Evolutionary conservation across 2,329 filamentous ascomycete genomes (phyloP).

Genomic region (Hymenoscyphus infarciens): DNA sequence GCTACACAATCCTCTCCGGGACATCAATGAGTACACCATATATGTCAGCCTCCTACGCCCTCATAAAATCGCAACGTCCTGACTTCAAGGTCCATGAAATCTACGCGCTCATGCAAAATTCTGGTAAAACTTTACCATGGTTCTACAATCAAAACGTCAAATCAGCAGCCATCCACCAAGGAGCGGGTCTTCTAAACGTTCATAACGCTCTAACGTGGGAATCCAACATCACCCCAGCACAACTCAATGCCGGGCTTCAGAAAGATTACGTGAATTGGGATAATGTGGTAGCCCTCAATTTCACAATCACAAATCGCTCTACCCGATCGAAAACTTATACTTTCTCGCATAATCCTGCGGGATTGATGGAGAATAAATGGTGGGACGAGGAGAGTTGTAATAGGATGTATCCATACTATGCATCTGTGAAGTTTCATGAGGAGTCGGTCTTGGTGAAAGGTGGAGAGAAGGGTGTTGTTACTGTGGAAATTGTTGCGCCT

Average conservation of each 20-base stretch:
- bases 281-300: constrained; percentile 18
- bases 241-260: constrained; percentile 24
- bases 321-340: constrained; percentile 23
- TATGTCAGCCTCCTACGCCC: constrained; percentile 35
- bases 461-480: neutral
- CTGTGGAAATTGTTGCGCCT: neutral
- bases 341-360: constrained; percentile 27
- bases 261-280: constrained; percentile 12
- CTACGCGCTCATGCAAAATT: constrained; percentile 33
- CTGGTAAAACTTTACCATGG: constrained; percentile 30
- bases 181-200: constrained; percentile 36
- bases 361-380: constrained; percentile 20
- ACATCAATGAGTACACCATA: constrained; percentile 40
- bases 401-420: constrained; percentile 7
- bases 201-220: constrained; percentile 32
- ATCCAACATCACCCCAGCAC: constrained; percentile 26
- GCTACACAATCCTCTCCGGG: constrained; percentile 37
- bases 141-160: constrained; percentile 31
- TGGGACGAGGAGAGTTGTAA: constrained; percentile 20
- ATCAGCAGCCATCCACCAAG: constrained; percentile 36
- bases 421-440: neutral
- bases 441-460: neutral
- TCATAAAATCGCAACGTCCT: constrained; percentile 37
- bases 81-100: constrained; percentile 31
- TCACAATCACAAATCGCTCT: constrained; percentile 30